Evolutionary conservation across 805 yeast genomes (phyloP).

Genomic region (Candida glaebosa): DNA sequence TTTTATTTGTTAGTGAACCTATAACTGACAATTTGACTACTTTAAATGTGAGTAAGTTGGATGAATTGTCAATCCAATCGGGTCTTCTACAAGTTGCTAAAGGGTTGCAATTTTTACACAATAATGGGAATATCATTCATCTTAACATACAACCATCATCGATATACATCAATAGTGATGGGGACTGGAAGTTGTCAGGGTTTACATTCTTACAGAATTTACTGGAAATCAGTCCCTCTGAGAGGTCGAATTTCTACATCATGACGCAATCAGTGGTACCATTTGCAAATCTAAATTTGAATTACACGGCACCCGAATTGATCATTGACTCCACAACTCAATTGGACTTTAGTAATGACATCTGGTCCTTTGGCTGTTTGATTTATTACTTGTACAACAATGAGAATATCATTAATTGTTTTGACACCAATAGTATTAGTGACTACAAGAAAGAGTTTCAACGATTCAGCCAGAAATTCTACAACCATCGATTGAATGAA

Average conservation of each 20-base stretch:
- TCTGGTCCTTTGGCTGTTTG: conserved; percentile 79
- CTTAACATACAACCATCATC: conserved; percentile 75
- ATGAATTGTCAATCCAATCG: conserved; percentile 71
- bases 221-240: conserved; percentile 45
- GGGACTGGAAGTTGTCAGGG: conserved; percentile 94
- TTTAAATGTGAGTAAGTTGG: conserved; percentile 37
- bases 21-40: conserved; percentile 55
- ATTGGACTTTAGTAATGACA: conserved; percentile 67
- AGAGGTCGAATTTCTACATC: conserved; percentile 56
- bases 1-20: conserved; percentile 82
- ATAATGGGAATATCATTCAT: conserved; percentile 70
- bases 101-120: conserved; percentile 80
- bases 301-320: conserved; percentile 83
- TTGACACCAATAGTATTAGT: conserved; percentile 48
- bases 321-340: conserved; percentile 53
- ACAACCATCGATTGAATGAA: conserved; percentile 31
- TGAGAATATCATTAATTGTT: conserved; percentile 40
- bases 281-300: conserved; percentile 66
- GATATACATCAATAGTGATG: conserved; percentile 71
- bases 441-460: conserved; percentile 58
- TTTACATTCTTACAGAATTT: conserved; percentile 48
- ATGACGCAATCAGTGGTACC: conserved; percentile 79
- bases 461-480: conserved; percentile 45
- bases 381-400: conserved; percentile 65
- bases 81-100: conserved; percentile 78